Evolutionary conservation across 2,329 filamentous ascomycete genomes (phyloP), one percentile per base, ranked within the genome.

Genomic region (Fusarium fracticaudum): DNA sequence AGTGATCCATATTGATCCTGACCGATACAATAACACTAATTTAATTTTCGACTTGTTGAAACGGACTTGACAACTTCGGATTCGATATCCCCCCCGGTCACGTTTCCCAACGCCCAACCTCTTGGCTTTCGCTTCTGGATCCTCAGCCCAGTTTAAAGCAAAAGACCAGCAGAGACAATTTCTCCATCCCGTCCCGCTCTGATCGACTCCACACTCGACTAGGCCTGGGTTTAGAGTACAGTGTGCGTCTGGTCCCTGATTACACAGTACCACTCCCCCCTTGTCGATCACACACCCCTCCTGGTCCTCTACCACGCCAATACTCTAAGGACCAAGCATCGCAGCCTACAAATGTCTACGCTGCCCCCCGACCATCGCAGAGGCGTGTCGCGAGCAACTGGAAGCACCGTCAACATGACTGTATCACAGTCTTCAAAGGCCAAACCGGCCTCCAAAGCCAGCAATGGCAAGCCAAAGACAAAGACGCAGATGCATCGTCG

Each of bases 401-500:
- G 76, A 76, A 80, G 76, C 72, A 76, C 84, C 81, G 85, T 86
- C 84, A 89, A 86, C 82, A 92, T 92, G 90, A 89, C 90, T 79
- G 86, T 88, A 80, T 84, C 89, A 83, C 86, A 89, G 83, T 83
- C 87, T 71, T 80, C 85, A 77, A 91, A 91, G 85, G 81, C 87
- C 80, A 91, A 91, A 84, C 76, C 86, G 81, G 85, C 86, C 80
- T 83, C 86, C 60, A 91, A 90, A 83, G 82, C 85, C 73, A 84
- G 77, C 81, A 86, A 85, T 84, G 85, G 85, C 77, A 85, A 86
- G 79, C 82, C 90, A 74, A 94, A 93, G 85, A 86, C 89, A 80
- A 92, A 93, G 84, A 86, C 91, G 79, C 96, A 97, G 87, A 95
- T 96, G 91, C 96, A 98, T 84, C 92, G 95, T 83, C 91, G 96